Conservation (phyloP, 305 asterid species). For the Fraxinus paxiana region DNA sequence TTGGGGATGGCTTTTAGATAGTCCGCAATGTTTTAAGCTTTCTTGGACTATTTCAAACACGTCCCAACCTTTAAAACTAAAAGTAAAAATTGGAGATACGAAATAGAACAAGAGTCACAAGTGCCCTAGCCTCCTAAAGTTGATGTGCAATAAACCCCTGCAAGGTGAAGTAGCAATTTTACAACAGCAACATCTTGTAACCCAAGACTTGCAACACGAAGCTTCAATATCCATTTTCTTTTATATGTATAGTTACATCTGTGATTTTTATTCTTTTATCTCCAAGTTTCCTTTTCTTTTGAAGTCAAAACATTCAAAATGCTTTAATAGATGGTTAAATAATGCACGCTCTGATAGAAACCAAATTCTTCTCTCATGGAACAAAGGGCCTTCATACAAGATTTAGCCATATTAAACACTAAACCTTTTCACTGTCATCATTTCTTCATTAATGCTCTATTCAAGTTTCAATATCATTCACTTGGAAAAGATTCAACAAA, state of each 20-base stretch:
- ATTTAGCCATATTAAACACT: not conserved
- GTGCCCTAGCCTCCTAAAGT: not conserved
- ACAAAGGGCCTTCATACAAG: not conserved
- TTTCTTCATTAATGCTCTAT: not conserved
- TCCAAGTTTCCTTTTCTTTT: not conserved
- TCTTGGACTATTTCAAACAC: not conserved
- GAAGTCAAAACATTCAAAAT: not conserved
- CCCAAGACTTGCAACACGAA: not conserved
- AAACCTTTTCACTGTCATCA: not conserved
- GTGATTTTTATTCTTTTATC: not conserved
- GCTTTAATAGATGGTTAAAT: not conserved
- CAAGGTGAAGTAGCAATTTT: not conserved
- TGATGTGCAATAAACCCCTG: not conserved
- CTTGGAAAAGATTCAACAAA: not conserved
- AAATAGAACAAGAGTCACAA: not conserved
- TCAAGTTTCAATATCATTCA: not conserved
- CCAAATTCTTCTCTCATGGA: not conserved
- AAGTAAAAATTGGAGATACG: not conserved
- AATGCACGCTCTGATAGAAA: not conserved
- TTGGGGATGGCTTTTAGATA: no score
- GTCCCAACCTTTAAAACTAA: not conserved
- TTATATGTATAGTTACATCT: not conserved
- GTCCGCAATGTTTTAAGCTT: not conserved
- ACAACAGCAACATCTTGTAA: not conserved
- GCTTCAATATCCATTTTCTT: not conserved